Percentiles rank a stretch among this genome's conserved stretches.
phyloP scores from a whole-genome alignment of 2,329 filamentous ascomycete species.

The Rhinocladiella mackenziei region DNA sequence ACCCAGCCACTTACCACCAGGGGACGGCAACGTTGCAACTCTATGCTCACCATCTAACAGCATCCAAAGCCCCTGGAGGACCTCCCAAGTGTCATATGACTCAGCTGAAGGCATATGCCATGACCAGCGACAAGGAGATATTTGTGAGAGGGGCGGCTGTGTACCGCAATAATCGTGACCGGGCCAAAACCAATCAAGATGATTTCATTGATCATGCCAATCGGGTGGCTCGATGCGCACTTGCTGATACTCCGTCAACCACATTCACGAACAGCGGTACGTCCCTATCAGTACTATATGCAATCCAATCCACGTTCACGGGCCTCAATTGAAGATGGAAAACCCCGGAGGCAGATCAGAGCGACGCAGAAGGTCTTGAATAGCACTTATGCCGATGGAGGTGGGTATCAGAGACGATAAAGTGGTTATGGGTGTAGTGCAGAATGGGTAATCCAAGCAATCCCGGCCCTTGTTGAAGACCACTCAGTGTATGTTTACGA shows the following conservation, averaged over 20 bases:
- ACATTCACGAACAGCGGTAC: slow-evolving; percentile 6
- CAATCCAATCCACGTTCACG: slow-evolving; percentile 2
- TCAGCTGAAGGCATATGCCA: slow-evolving; percentile 29
- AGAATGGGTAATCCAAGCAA: slow-evolving; percentile 3
- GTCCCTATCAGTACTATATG: slow-evolving; percentile 2
- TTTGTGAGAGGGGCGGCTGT: slow-evolving; percentile 38
- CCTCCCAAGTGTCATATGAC: slow-evolving; percentile 41
- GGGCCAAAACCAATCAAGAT: slow-evolving; percentile 38
- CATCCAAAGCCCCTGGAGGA: slow-evolving; percentile 32
- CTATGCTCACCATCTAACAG: slow-evolving; percentile 39
- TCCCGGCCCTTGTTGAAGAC: slow-evolving; percentile 2
- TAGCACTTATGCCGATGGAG: slow-evolving; percentile 3
- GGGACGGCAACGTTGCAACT: slow-evolving; percentile 37
- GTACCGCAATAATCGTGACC: slow-evolving; percentile 41
- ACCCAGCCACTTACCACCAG: slow-evolving; percentile 36
- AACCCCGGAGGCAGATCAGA: slow-evolving; percentile 4
- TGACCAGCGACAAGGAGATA: slow-evolving; percentile 32
- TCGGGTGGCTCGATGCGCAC: slow-evolving; percentile 6
- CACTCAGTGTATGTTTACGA: slow-evolving; percentile 3
- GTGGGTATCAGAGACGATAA: slow-evolving; percentile 1
- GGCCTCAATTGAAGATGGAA: slow-evolving; percentile 3
- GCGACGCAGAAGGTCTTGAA: slow-evolving; percentile 5
- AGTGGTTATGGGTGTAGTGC: slow-evolving; percentile 1
- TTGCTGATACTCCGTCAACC: slow-evolving; percentile 5
- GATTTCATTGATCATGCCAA: slow-evolving; percentile 36